These are phyloP conservation scores for Debaryomyces tyrocola DNA, from an alignment of 805 yeast species.

Conservation along the genomic window DNA sequence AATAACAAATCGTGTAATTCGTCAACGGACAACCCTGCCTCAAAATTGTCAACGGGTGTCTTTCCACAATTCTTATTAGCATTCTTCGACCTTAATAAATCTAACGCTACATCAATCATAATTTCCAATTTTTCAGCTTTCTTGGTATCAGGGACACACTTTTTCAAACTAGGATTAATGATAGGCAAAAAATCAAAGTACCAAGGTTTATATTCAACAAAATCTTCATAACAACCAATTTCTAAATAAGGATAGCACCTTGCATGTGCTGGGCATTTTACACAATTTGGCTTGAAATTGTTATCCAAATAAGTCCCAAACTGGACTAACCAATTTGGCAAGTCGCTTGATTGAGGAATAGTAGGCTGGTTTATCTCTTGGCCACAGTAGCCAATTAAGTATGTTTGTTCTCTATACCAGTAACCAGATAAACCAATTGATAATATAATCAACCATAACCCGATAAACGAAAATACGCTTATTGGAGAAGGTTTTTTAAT, in stretches of 20 bases:
- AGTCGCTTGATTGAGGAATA: constrained; percentile 27
- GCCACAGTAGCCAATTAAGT: constrained; percentile 75
- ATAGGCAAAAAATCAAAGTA: constrained; percentile 60
- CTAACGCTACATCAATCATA: constrained; percentile 65
- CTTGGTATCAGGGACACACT: constrained; percentile 73
- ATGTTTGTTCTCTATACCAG: constrained; percentile 66
- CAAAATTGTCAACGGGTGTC: constrained; percentile 37
- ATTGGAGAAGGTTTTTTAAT: constrained; percentile 4
- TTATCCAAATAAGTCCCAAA: constrained; percentile 48
- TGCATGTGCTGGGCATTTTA: constrained; percentile 80
- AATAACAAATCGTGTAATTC: constrained; percentile 56
- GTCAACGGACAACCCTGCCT: constrained; percentile 49
- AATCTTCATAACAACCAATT: constrained; percentile 72
- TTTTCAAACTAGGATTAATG: constrained; percentile 44
- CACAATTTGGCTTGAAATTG: constrained; percentile 59
- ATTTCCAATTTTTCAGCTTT: constrained; percentile 66
- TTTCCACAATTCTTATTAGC: constrained; percentile 65
- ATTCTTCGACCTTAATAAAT: constrained; percentile 63
- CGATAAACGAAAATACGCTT: constrained; percentile 13
- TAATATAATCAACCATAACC: constrained; percentile 37
- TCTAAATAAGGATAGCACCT: constrained; percentile 62
- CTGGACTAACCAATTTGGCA: constrained; percentile 27
- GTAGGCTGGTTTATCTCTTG: constrained; percentile 49
- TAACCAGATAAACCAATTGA: constrained; percentile 40
- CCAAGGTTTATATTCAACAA: constrained; percentile 51